A percentile compares a stretch with the other conserved stretches of the same genome.
phyloP scores from a whole-genome alignment of 2,329 filamentous ascomycete genomes.

The Aspergillus fischeri region DNA sequence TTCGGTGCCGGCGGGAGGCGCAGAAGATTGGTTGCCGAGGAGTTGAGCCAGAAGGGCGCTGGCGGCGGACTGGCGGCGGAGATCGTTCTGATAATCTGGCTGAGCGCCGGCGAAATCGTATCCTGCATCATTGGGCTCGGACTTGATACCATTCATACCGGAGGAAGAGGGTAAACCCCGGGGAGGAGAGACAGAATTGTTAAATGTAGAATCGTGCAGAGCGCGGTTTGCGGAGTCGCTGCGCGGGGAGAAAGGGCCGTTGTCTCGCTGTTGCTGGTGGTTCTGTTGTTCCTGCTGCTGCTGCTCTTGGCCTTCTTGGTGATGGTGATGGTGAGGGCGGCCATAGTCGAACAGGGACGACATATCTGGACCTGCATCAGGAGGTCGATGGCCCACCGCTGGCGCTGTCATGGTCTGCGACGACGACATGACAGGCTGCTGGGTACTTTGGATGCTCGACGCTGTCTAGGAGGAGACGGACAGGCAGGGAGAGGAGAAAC shows the following conservation, averaged over 20 bases:
- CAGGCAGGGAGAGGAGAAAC: conserved; percentile 21
- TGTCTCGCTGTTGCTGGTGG: conserved; percentile 12
- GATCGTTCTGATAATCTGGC: conserved; percentile 24
- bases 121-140: conserved; percentile 24
- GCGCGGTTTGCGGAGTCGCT: conserved; percentile 38
- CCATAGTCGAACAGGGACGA: conserved; percentile 39
- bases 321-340: conserved; percentile 20
- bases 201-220: conserved; percentile 35
- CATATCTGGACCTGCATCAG: conserved; percentile 39
- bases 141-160: conserved; percentile 27
- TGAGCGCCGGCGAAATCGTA: conserved; percentile 18
- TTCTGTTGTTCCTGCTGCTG: conserved; percentile 8
- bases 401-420: conserved; percentile 47
- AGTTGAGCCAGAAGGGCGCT: conserved; percentile 41
- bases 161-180: conserved; percentile 27
- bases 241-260: conserved; percentile 24
- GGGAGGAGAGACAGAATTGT: conserved; percentile 18
- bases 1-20: conserved; percentile 18
- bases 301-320: conserved; percentile 25
- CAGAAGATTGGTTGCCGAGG: conserved; percentile 32
- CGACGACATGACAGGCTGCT: conserved; percentile 41
- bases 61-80: conserved; percentile 38
- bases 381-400: conserved; percentile 44
- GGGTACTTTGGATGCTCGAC: conserved; percentile 6
- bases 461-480: conserved; percentile 13